Evolutionary conservation across 257 asterid genomes (phyloP).

Genomic region (Solanum clarkiae): DNA sequence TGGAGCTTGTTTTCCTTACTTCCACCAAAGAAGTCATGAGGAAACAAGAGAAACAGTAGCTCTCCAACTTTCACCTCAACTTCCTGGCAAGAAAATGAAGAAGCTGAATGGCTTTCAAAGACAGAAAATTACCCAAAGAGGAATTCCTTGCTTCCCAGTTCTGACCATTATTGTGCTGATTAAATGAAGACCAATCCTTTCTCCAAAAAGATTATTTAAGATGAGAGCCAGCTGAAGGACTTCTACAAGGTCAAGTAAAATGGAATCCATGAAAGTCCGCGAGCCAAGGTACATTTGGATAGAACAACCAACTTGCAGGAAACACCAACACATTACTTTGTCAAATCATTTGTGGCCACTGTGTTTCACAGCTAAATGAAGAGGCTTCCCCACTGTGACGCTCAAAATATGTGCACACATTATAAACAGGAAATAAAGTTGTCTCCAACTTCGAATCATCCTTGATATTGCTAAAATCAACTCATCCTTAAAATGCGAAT

Average conservation of each 20-base stretch:
- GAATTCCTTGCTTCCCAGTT: background rate
- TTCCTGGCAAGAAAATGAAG: background rate
- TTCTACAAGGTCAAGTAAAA: background rate
- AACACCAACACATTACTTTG: background rate
- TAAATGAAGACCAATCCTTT: background rate
- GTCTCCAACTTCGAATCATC: background rate
- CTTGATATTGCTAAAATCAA: background rate
- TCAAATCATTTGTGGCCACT: background rate
- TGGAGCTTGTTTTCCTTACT: too few species aligned
- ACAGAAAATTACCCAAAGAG: too few species aligned
- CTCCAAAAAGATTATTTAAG: background rate
- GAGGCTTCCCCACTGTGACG: background rate
- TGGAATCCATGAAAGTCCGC: background rate
- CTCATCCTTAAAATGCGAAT: background rate
- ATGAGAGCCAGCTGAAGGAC: background rate
- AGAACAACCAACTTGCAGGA: background rate
- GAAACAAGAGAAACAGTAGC: background rate
- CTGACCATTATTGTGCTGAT: background rate
- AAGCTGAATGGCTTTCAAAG: background rate
- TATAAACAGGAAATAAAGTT: background rate
- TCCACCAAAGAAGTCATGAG: too few species aligned
- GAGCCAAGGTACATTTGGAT: background rate
- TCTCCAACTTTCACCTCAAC: background rate
- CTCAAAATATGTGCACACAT: background rate
- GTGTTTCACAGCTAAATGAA: background rate